These are phyloP conservation scores for Cryptococcus maquisensis DNA, from an alignment of 1,284 basidiomycete genomes.

Conservation along the genomic window DNA sequence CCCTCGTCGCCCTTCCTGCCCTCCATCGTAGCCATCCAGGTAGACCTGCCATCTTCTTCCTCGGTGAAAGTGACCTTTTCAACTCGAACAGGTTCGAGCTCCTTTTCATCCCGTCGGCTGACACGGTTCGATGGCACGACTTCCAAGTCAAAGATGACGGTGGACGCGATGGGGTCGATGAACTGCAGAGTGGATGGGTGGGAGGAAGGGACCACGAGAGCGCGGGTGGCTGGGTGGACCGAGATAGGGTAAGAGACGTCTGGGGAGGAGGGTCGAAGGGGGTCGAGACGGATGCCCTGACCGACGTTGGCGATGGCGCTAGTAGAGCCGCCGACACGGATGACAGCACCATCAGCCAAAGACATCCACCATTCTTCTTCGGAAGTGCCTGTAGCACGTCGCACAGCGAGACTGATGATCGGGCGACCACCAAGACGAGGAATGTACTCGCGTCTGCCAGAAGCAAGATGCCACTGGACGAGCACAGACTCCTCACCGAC, in stretches of 20 bases:
- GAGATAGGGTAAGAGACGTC: conserved; percentile 53
- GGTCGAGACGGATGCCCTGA: conserved; percentile 39
- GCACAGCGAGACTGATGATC: conserved; percentile 60
- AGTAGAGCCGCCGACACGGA: conserved; percentile 72
- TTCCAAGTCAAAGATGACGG: conserved; percentile 80
- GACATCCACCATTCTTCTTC: conserved; percentile 86
- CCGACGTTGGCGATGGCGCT: conserved; percentile 67
- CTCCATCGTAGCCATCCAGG: conserved; percentile 94
- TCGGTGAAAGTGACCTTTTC: conserved; percentile 65
- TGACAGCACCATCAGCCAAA: conserved; percentile 75
- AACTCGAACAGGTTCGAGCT: conserved; percentile 72
- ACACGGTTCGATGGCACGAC: conserved; percentile 90
- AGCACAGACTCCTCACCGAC: conserved; percentile 95
- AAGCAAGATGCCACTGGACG: conserved; percentile 90
- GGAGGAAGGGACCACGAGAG: conserved; percentile 82
- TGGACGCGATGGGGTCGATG: conserved; percentile 69
- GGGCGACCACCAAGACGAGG: conserved; percentile 86
- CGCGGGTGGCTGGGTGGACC: conserved; percentile 65
- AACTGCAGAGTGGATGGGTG: conserved; percentile 93
- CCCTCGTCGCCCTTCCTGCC: conserved; percentile 63
- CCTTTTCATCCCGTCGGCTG: conserved; percentile 73
- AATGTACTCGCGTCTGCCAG: conserved; percentile 81
- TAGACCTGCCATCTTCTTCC: conserved; percentile 44
- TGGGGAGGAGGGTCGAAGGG: conserved; percentile 29
- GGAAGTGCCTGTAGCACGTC: conserved; percentile 51